Evolutionary conservation across 208 protist species (phyloP), one percentile per base, ranked within the genome.

Genomic region (Leishmania tropica): DNA sequence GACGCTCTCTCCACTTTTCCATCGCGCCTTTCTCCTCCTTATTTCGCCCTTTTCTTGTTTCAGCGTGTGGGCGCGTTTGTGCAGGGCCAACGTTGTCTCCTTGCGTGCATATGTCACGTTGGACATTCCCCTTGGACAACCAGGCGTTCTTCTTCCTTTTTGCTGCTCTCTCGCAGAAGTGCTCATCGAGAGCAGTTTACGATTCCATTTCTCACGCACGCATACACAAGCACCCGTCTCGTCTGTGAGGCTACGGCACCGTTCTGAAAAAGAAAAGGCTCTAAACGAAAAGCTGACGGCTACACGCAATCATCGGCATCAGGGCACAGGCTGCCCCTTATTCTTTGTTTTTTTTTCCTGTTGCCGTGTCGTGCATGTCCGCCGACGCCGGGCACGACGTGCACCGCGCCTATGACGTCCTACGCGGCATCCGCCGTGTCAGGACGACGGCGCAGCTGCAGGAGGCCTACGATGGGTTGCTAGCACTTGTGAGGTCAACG

Each of bases 381-480:
- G 37, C 48, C 3, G 71, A 78, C 13, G 47, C 42, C 5, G 56
- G 70, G 53, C 58, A 15, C 45, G 60, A 68, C 72, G 72, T 79
- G 77, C 78, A 37, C 54, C 75, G 71, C 56, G 80, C 84, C 48
- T 80, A 83, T 67, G 76, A 81, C 19, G 62, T 87, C 48, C 77
- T 87, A 60, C 40, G 76, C 15, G 37, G 80, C 54, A 84, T 84
- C n/a, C 84, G 80, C 35, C 79, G 74, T 40, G 84, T 82, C 15
- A 84, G 70, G 60, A 82, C 84, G 31, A 65, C 53, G 42, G 70
- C 68, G 76, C 84, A 87, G 78, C 62, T 87, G n/a, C 76, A 87
- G 75, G 76, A 77, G 72, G 80, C 81, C 35, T 83, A 70, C 75
- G 71, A 65, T 45, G 48, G n/a, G 24, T 56, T 87, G 4, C 56